These are phyloP conservation scores for Moesziomyces globuligerus DNA, from an alignment of 1,284 basidiomycete species.

Conservation along the genomic window DNA sequence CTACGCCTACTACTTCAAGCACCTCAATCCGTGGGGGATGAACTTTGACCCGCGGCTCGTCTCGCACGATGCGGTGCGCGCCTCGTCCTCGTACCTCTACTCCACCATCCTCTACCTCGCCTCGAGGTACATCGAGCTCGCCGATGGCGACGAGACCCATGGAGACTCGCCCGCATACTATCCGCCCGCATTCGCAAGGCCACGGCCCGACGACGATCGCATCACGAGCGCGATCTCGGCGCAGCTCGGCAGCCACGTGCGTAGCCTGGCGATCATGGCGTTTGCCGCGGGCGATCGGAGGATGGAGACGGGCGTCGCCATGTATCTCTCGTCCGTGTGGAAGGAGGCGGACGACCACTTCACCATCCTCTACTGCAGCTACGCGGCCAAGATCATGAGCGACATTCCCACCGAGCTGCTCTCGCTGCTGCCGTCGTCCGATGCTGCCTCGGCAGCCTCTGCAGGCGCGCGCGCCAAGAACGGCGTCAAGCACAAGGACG, in stretches of 20 bases:
- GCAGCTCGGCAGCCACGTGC: slow-evolving; percentile 36
- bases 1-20: slow-evolving; percentile 41
- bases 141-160: slow-evolving; percentile 17
- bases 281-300: slow-evolving; percentile 39
- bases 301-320: slow-evolving; percentile 45
- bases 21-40: slow-evolving; percentile 48
- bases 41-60: slow-evolving; percentile 41
- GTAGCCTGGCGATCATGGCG: slow-evolving; percentile 32
- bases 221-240: slow-evolving; percentile 25
- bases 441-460: background rate
- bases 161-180: slow-evolving; percentile 7
- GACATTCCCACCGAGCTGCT: slow-evolving; percentile 43
- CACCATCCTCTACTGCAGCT: slow-evolving; percentile 47
- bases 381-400: slow-evolving; percentile 51
- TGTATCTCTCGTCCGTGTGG: slow-evolving; percentile 48
- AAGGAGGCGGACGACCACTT: slow-evolving; percentile 52
- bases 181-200: slow-evolving; percentile 7
- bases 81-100: slow-evolving; percentile 43
- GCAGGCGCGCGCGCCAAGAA: slow-evolving; percentile 10
- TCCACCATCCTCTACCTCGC: slow-evolving; percentile 43
- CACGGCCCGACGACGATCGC: slow-evolving; percentile 20
- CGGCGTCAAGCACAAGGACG: slow-evolving; percentile 4
- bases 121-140: slow-evolving; percentile 39
- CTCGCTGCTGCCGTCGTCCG: slow-evolving; percentile 29
- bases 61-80: slow-evolving; percentile 39